Evolutionary conservation across 1,284 basidiomycete genomes (phyloP).

Genomic region (Tetrapyrgos nigripes): DNA sequence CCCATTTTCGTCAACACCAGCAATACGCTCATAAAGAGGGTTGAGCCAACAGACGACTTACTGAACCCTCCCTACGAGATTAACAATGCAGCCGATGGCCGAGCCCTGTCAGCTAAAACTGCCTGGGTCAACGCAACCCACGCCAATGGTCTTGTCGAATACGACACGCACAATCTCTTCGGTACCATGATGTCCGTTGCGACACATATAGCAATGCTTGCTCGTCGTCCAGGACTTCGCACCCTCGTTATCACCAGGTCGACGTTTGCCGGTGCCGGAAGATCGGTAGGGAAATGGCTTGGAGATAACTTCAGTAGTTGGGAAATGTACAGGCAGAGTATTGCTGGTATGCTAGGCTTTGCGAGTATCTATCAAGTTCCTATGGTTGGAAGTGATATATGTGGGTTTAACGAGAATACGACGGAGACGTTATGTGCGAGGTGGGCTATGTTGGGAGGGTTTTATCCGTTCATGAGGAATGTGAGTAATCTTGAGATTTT

Average conservation of each 20-base stretch:
- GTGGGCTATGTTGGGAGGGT: slow-evolving; percentile 74
- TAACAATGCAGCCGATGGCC: slow-evolving; percentile 53
- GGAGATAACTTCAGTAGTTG: slow-evolving; percentile 68
- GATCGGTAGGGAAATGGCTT: slow-evolving; percentile 72
- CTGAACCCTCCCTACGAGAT: slow-evolving; percentile 64
- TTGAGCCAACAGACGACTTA: slow-evolving; percentile 45
- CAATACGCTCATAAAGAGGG: slow-evolving; percentile 11
- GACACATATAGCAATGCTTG: slow-evolving; percentile 66
- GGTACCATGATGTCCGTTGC: slow-evolving; percentile 75
- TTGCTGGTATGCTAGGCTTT: slow-evolving; percentile 69
- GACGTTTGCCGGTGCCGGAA: slow-evolving; percentile 73
- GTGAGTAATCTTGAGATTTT: slow-evolving; percentile 42
- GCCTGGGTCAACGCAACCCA: slow-evolving; percentile 65
- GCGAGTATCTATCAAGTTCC: slow-evolving; percentile 69
- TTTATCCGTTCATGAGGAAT: slow-evolving; percentile 77
- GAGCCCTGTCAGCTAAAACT: slow-evolving; percentile 57
- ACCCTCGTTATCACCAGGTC: slow-evolving; percentile 76
- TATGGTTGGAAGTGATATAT: slow-evolving; percentile 75
- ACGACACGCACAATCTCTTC: slow-evolving; percentile 73
- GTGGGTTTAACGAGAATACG: slow-evolving; percentile 64
- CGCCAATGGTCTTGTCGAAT: slow-evolving; percentile 67
- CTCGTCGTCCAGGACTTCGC: slow-evolving; percentile 62
- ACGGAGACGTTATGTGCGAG: slow-evolving; percentile 70
- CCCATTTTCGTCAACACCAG: slow-evolving; percentile 53
- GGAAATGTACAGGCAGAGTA: slow-evolving; percentile 63